These are phyloP conservation scores for Aspergillus sergii DNA, from an alignment of 2,329 filamentous ascomycete species.

Conservation along the genomic window DNA sequence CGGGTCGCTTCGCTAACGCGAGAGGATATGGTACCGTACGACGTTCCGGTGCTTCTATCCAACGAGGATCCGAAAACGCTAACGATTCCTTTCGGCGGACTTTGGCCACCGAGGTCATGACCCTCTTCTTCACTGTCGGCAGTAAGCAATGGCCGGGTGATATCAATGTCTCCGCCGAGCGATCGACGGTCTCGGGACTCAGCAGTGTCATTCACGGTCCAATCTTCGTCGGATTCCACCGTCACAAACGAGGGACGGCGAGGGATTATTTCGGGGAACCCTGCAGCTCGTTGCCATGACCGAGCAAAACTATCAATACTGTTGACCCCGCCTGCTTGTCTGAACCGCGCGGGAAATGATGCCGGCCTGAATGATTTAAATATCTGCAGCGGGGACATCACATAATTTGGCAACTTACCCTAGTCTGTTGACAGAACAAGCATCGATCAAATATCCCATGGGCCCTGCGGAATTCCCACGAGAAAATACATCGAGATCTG, in stretches of 20 bases:
- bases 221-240: conserved; percentile 54
- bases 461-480: conserved; percentile 37
- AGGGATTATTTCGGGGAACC: conserved; percentile 84
- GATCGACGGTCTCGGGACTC: conserved; percentile 26
- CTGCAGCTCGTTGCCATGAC: conserved; percentile 88
- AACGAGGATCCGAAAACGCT: conserved; percentile 56
- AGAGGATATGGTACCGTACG: conserved; percentile 62
- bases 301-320: conserved; percentile 91
- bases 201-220: conserved; percentile 23
- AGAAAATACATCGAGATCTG: conserved; percentile 13
- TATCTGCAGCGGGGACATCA: not conserved
- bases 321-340: conserved; percentile 84
- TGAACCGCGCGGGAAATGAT: conserved; percentile 50
- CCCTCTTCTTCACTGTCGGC: conserved; percentile 33
- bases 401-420: conserved; percentile 14
- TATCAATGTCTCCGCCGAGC: conserved; percentile 30
- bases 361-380: conserved; percentile 29
- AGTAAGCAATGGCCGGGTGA: conserved; percentile 32
- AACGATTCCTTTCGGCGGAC: conserved; percentile 20
- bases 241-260: conserved; percentile 74
- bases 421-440: conserved; percentile 13
- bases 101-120: conserved; percentile 13
- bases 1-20: conserved; percentile 60
- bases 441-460: conserved; percentile 4
- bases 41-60: conserved; percentile 70